These are phyloP conservation scores for Candida chauliodis DNA, from an alignment of 805 yeast genomes.

Conservation along the genomic window DNA sequence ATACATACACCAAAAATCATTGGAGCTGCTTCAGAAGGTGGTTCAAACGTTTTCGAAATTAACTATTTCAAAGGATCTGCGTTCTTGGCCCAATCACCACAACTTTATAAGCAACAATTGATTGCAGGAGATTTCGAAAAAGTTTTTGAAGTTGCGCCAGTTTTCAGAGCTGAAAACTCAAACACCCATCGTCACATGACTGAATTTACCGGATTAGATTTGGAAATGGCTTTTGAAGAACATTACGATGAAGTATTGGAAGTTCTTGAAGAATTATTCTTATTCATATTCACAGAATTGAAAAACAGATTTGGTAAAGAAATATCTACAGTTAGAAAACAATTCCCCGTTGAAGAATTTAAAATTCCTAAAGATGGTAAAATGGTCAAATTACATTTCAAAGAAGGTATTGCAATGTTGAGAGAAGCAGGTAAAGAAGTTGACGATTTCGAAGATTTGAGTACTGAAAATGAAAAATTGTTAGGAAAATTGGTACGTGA, in stretches of 20 bases:
- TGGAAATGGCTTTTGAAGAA: slow-evolving; percentile 98
- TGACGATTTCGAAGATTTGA: slow-evolving; percentile 84
- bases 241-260: slow-evolving; percentile 90
- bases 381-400: slow-evolving; percentile 85
- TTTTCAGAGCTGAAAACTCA: slow-evolving; percentile 98
- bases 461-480: slow-evolving; percentile 91
- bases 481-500: slow-evolving; percentile 90
- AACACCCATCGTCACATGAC: slow-evolving; percentile 99
- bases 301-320: slow-evolving; percentile 76
- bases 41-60: slow-evolving; percentile 93
- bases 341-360: slow-evolving; percentile 97
- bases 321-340: slow-evolving; percentile 85
- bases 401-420: slow-evolving; percentile 85
- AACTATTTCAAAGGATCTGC: slow-evolving; percentile 91
- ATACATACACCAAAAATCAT: slow-evolving; percentile 94
- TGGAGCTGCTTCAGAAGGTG: slow-evolving; percentile 97
- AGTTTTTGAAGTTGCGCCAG: slow-evolving; percentile 96
- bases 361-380: slow-evolving; percentile 90
- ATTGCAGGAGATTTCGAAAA: slow-evolving; percentile 97
- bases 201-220: slow-evolving; percentile 94
- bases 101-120: slow-evolving; percentile 94
- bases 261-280: slow-evolving; percentile 66
- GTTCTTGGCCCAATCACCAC: slow-evolving; percentile 96
- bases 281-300: slow-evolving; percentile 83
- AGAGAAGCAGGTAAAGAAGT: slow-evolving; percentile 83